These are phyloP conservation scores for Helotiales sp. DNA, from an alignment of 2,329 filamentous ascomycete species.

Conservation along the genomic window DNA sequence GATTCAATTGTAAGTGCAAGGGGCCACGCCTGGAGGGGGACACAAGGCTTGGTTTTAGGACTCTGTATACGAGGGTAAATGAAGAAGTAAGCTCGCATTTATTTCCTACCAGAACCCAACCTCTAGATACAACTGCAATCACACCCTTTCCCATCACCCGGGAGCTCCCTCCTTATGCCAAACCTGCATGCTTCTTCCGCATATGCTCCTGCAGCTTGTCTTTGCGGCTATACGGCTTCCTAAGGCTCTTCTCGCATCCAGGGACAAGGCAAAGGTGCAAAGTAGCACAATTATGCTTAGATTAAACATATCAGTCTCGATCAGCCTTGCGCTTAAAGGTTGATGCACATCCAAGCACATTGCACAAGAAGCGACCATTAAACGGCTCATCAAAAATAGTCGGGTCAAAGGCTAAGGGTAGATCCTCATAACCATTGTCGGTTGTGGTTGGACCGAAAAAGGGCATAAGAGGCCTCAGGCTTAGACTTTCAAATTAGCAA, in stretches of 20 bases:
- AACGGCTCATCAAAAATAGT: background rate
- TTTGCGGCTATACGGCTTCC: conserved; percentile 4
- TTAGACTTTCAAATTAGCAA: too few relatives aligned
- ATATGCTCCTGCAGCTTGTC: background rate
- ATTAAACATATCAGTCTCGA: background rate
- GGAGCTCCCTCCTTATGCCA: background rate
- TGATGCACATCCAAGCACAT: background rate
- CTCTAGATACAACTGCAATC: background rate
- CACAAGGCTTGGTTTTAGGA: background rate
- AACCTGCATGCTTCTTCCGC: background rate
- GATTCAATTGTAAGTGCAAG: background rate
- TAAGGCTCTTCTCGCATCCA: background rate
- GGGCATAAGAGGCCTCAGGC: too few relatives aligned
- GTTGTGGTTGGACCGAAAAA: too few relatives aligned
- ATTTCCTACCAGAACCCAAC: background rate
- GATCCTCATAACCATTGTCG: too few relatives aligned
- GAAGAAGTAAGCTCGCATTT: background rate
- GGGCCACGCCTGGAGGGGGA: background rate
- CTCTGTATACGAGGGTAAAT: background rate
- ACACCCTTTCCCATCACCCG: background rate
- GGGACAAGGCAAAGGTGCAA: background rate
- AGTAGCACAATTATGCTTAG: background rate
- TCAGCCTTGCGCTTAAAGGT: background rate
- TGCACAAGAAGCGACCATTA: background rate
- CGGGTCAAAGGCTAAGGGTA: background rate